Conservation (phyloP, 345 rosid species). For the Toxicodendron radicans region DNA sequence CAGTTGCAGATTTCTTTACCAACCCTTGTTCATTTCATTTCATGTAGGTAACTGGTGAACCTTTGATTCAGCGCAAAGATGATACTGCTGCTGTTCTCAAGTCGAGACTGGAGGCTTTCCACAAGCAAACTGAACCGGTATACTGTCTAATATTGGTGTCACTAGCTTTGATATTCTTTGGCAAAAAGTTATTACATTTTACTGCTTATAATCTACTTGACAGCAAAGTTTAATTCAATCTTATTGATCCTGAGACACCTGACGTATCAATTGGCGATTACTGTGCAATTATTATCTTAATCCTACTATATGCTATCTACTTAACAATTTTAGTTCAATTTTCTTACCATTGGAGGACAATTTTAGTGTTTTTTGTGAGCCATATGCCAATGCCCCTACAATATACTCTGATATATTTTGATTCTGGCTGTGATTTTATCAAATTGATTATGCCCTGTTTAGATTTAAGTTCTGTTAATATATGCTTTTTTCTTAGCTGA, state of each 20-base stretch:
- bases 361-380: neutral
- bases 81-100: slow-evolving; percentile 88
- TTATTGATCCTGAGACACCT: neutral
- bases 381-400: neutral
- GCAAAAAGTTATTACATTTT: neutral
- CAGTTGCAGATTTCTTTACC: slow-evolving; percentile 10
- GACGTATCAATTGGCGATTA: neutral
- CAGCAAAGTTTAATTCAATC: neutral
- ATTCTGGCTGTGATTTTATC: neutral
- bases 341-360: neutral
- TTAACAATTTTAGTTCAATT: neutral
- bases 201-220: neutral
- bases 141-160: slow-evolving; percentile 11
- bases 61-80: slow-evolving; percentile 88
- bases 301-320: neutral
- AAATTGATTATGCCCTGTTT: neutral
- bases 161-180: neutral
- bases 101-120: slow-evolving; percentile 86
- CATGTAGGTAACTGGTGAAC: slow-evolving; percentile 81
- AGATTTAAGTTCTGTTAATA: neutral
- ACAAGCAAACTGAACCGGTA: slow-evolving; percentile 90
- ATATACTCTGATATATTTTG: neutral
- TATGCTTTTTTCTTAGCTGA: neutral
- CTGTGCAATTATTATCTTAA: neutral
- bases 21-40: slow-evolving; percentile 6